A percentile compares a stretch with the other conserved stretches of the same genome.
These are phyloP conservation scores for Salvia hispanica DNA, from an alignment of 257 asterid genomes.

Conservation along the genomic window DNA sequence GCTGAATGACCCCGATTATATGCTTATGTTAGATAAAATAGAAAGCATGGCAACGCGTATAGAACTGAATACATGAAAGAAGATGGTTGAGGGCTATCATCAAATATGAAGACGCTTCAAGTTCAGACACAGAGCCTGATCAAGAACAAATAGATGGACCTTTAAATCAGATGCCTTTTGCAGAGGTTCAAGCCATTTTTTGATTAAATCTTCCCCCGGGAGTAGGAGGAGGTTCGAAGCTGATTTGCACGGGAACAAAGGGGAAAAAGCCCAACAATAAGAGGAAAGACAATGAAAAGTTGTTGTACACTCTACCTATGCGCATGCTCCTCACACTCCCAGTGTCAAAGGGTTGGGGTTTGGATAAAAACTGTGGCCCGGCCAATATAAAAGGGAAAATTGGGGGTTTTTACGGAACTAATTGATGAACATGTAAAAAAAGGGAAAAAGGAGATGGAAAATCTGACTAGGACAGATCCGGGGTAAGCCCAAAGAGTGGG, in stretches of 20 bases:
- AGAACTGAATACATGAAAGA: not conserved
- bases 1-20: slow-evolving; percentile 33
- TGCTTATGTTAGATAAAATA: slow-evolving; percentile 21
- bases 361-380: slow-evolving; percentile 15
- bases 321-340: too few relatives aligned
- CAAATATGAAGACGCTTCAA: slow-evolving; percentile 30
- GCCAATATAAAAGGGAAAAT: slow-evolving; percentile 26
- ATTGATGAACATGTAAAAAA: not conserved
- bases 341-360: not conserved
- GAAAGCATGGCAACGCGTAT: slow-evolving; percentile 31
- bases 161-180: not conserved
- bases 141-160: slow-evolving; percentile 26
- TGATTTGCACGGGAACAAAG: not conserved
- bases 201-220: not conserved
- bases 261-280: not conserved
- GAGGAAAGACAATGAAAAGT: not conserved
- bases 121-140: slow-evolving; percentile 28
- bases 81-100: not conserved
- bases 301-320: not conserved
- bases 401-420: slow-evolving; percentile 9
- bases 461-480: not conserved
- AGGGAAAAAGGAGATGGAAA: not conserved
- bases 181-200: not conserved
- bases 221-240: not conserved
- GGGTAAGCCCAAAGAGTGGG: slow-evolving; percentile 5